Evolutionary conservation across 805 yeast species (phyloP).

Genomic region (Ogataea ramenticola): DNA sequence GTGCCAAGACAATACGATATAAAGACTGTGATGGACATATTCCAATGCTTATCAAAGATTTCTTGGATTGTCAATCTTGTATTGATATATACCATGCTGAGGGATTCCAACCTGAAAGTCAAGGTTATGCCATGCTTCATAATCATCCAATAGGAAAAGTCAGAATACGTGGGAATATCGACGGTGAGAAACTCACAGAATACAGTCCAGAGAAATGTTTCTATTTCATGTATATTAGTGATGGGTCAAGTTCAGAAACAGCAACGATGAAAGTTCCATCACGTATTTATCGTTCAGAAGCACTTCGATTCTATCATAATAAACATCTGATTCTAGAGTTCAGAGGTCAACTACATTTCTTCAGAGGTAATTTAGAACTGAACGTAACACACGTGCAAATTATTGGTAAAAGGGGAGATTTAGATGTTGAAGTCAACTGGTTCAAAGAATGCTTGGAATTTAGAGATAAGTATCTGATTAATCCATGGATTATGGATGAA

Average conservation of each 20-base stretch:
- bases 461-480: slow-evolving; percentile 14
- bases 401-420: slow-evolving; percentile 12
- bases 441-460: slow-evolving; percentile 25
- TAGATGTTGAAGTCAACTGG: slow-evolving; percentile 27
- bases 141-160: slow-evolving; percentile 38
- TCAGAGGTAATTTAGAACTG: slow-evolving; percentile 21
- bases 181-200: slow-evolving; percentile 23
- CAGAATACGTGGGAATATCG: slow-evolving; percentile 28
- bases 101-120: slow-evolving; percentile 11
- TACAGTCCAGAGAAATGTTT: neutral
- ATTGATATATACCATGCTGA: slow-evolving; percentile 19
- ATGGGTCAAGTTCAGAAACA: slow-evolving; percentile 18
- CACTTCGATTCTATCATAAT: slow-evolving; percentile 5
- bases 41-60: slow-evolving; percentile 27
- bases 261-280: slow-evolving; percentile 21
- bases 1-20: slow-evolving; percentile 21
- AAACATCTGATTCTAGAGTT: slow-evolving; percentile 16
- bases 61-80: slow-evolving; percentile 13
- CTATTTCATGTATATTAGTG: slow-evolving; percentile 23
- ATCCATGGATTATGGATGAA: slow-evolving; percentile 28
- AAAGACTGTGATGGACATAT: slow-evolving; percentile 7
- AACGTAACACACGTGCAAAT: slow-evolving; percentile 21
- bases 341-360: slow-evolving; percentile 16
- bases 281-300: neutral
- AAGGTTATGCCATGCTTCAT: slow-evolving; percentile 23